Conservation (phyloP, 75 land plant species). For the Pseudotsuga menziesii region DNA sequence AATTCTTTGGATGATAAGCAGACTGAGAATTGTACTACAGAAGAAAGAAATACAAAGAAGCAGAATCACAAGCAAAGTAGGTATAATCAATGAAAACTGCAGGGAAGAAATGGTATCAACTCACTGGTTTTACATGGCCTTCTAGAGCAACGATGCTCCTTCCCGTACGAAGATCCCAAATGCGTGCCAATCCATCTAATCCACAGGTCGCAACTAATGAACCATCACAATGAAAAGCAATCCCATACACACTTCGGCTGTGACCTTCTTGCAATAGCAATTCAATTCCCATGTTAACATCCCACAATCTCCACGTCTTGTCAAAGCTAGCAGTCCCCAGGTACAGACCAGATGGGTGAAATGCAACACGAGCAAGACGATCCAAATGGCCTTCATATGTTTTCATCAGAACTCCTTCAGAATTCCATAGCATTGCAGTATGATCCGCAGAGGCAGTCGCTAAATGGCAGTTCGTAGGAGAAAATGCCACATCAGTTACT, state of each 20-base stretch:
- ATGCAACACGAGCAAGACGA: slow-evolving; percentile 89
- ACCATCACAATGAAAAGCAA: slow-evolving; percentile 92
- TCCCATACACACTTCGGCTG: slow-evolving; percentile 91
- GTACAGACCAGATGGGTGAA: slow-evolving; percentile 96
- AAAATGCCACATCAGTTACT: slow-evolving; percentile 85
- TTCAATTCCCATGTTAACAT: slow-evolving; percentile 79
- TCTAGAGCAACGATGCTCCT: slow-evolving; percentile 92
- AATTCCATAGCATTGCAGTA: slow-evolving; percentile 83
- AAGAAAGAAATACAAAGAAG: not conserved
- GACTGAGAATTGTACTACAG: not conserved
- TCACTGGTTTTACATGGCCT: slow-evolving; percentile 98
- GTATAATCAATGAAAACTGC: not conserved
- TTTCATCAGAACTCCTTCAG: slow-evolving; percentile 56
- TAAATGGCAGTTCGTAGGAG: slow-evolving; percentile 46
- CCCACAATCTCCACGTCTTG: slow-evolving; percentile 99
- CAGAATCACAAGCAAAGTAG: not conserved
- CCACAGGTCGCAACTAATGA: slow-evolving; percentile 95
- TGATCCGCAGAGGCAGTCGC: slow-evolving; percentile 97
- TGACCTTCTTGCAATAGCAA: slow-evolving; percentile 98
- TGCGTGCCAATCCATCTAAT: slow-evolving; percentile 91
- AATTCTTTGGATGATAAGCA: not conserved
- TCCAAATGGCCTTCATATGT: slow-evolving; percentile 90
- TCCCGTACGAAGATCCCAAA: slow-evolving; percentile 98
- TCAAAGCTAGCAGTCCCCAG: slow-evolving; percentile 97
- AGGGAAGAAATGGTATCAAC: slow-evolving; percentile 9